Base-by-base conservation (phyloP, 1,284 basidiomycete genomes). In the Puccinia sorghi region DNA sequence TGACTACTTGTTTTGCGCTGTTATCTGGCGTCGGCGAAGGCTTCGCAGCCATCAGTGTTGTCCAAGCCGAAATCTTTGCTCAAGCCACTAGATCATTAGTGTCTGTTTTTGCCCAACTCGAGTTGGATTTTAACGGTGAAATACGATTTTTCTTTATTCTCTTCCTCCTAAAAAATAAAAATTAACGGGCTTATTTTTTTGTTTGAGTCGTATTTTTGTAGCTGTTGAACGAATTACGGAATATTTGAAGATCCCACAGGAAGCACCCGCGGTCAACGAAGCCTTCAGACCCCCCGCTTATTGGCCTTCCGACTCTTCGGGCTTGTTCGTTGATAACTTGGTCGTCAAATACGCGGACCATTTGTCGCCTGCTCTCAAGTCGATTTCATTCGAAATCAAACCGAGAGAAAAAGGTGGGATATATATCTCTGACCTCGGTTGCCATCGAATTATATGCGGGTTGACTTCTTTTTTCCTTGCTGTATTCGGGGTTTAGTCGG, bases 41-140 rank as follows among this genome's bases (percentile, higher is more conserved):
- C 50, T 79, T 70, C 56, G 76, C 76, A 27, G 76, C 76, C 11
- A 79, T 79, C 17, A 79, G 76, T 64, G 69, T 79, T 63, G 88
- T 90, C 13, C 90, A 91, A 83, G 89, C 90, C 2, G 89, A 88
- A 1, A 86, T 89, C 13, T 91, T 91, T 83, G 90, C 90, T 0
- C 88, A 90, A 78, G 90, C 90, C 13, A 90, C 88, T 54, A 85
- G 90, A 66, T 87, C 89, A 75, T 87, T 91, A n/a, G 89, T 83
- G n/a, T 80, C 81, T 27, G 81, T 82, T 12, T 81, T 83, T 74
- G 81, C 82, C 11, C 90, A 90, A 82, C 84, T 91, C 0, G 90
- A 91, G 82, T 86, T 91, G 17, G 90, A 91, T 56, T 79, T 79
- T 48, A 79, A 79, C 71, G 82, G 81, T 81, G 25, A 32, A 48